Evolutionary conservation across 345 rosid genomes (phyloP).

Genomic region (Salix dunnii): DNA sequence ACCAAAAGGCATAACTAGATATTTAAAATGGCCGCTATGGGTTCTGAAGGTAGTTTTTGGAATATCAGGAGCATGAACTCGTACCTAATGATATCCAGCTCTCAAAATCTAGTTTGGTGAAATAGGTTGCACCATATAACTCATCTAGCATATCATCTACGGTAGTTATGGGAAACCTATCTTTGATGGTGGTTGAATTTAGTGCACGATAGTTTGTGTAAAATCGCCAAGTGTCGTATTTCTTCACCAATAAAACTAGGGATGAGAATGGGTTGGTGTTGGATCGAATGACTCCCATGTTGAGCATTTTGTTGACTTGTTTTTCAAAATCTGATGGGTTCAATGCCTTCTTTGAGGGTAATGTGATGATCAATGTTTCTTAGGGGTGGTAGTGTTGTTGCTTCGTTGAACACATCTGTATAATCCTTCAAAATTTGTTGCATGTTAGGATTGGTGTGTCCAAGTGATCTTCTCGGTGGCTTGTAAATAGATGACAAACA

Average conservation of each 20-base stretch:
- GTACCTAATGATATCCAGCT: neutral
- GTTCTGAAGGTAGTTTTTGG: neutral
- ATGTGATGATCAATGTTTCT: neutral
- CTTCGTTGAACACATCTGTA: too few species aligned
- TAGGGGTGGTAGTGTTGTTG: neutral
- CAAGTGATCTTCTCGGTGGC: neutral
- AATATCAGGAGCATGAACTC: neutral
- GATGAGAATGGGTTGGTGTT: neutral
- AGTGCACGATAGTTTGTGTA: neutral
- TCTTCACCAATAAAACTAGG: neutral
- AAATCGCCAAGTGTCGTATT: neutral
- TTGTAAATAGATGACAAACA: neutral
- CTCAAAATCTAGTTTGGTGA: neutral
- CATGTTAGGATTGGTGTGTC: neutral
- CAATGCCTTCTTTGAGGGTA: neutral
- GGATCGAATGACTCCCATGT: neutral
- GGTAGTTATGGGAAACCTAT: neutral
- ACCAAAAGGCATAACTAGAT: neutral
- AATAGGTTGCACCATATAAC: neutral
- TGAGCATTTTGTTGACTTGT: neutral
- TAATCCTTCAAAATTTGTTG: too few species aligned
- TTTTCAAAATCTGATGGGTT: neutral
- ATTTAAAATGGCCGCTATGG: neutral
- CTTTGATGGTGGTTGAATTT: neutral
- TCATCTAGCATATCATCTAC: neutral